Percentiles rank a stretch among this genome's conserved stretches.
Evolutionary conservation across 768 basidiomycete species (phyloP).

Genomic region (Psilocybe sp.): DNA sequence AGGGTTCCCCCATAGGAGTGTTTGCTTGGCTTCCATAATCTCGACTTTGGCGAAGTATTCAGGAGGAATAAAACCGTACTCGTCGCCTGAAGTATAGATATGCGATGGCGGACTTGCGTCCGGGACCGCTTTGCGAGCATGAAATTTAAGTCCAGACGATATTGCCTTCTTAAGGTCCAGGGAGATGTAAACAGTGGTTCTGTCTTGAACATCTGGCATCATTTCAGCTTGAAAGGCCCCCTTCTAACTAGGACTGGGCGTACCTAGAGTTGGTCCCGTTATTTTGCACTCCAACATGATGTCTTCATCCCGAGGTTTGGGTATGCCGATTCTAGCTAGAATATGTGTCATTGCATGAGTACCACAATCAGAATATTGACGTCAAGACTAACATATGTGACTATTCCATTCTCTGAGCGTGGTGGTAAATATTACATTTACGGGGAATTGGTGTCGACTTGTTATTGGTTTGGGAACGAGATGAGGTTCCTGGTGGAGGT

Average conservation of each 20-base stretch:
- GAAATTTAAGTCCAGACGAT: slow-evolving; percentile 15
- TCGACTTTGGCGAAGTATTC: slow-evolving; percentile 11
- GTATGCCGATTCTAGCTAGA: slow-evolving; percentile 19
- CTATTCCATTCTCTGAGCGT: slow-evolving; percentile 13
- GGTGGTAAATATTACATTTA: slow-evolving; percentile 14
- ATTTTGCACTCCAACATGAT: slow-evolving; percentile 16
- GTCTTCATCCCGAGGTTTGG: slow-evolving; percentile 13
- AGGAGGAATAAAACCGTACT: slow-evolving; percentile 16
- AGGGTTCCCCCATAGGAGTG: slow-evolving; percentile 13
- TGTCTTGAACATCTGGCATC: slow-evolving; percentile 8
- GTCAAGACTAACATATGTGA: slow-evolving; percentile 14
- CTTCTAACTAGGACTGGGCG: slow-evolving; percentile 1
- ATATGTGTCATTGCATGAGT: not conserved
- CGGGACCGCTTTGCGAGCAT: slow-evolving; percentile 10
- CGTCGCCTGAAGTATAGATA: slow-evolving; percentile 16
- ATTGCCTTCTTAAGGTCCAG: slow-evolving; percentile 13
- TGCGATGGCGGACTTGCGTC: slow-evolving; percentile 2
- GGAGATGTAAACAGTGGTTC: slow-evolving; percentile 16
- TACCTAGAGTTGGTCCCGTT: slow-evolving; percentile 13
- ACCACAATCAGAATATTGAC: not conserved
- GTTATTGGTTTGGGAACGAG: slow-evolving; percentile 11
- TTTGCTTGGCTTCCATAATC: slow-evolving; percentile 9
- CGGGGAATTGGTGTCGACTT: not conserved
- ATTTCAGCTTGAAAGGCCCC: not conserved
- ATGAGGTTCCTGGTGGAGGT: slow-evolving; percentile 10